Evolutionary conservation across 1,139 yeast genomes (phyloP).

Genomic region (Taiozyma onychis): DNA sequence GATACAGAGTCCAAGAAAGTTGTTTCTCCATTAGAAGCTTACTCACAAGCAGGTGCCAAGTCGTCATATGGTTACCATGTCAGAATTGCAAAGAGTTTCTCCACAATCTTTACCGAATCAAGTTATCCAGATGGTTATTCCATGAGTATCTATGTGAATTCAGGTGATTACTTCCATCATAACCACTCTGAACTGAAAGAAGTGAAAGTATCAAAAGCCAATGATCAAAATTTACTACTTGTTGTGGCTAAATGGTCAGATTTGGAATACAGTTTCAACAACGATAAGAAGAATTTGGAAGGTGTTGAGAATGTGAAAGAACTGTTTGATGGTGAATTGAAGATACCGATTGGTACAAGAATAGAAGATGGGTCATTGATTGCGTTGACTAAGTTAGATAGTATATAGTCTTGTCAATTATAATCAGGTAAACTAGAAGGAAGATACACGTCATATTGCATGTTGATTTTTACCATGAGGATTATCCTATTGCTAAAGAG

Average conservation of each 20-base stretch:
- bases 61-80: slow-evolving; percentile 73
- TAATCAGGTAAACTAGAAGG: too few relatives aligned
- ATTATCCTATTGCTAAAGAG: too few relatives aligned
- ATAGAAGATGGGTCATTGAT: slow-evolving; percentile 69
- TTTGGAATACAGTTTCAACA: slow-evolving; percentile 43
- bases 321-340: slow-evolving; percentile 62
- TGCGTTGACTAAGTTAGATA: slow-evolving; percentile 43
- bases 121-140: slow-evolving; percentile 66
- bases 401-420: neutral
- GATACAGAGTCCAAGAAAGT: slow-evolving; percentile 56
- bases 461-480: too few relatives aligned
- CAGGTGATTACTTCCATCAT: slow-evolving; percentile 55
- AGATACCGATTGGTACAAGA: slow-evolving; percentile 50
- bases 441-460: too few relatives aligned
- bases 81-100: slow-evolving; percentile 56
- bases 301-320: slow-evolving; percentile 51
- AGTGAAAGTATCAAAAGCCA: slow-evolving; percentile 5
- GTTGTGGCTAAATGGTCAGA: slow-evolving; percentile 64
- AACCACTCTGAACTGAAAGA: slow-evolving; percentile 7
- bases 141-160: slow-evolving; percentile 55
- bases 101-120: slow-evolving; percentile 66
- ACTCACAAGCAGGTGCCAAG: slow-evolving; percentile 54
- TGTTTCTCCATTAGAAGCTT: slow-evolving; percentile 70
- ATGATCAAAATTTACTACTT: slow-evolving; percentile 38
- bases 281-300: slow-evolving; percentile 41